Evolutionary conservation across 2,329 filamentous ascomycete species (phyloP), one percentile per base, ranked within the genome.

Genomic region (Colletotrichum liaoningense): DNA sequence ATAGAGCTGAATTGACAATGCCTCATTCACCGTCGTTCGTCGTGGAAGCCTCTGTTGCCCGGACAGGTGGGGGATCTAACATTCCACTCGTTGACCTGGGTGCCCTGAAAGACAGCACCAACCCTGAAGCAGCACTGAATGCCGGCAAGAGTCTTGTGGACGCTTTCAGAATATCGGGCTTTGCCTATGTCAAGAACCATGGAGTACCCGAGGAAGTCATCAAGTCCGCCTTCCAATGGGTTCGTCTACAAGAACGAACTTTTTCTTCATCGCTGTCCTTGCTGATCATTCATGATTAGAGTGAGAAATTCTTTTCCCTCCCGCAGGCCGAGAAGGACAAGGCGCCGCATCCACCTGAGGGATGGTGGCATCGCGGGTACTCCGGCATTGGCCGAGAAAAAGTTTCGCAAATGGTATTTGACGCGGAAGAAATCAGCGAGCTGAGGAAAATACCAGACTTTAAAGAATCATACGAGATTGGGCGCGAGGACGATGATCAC

Each of bases 401-500:
- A 64, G 76, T 83, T 3, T 79, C 79, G 26, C 82, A 80, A 54
- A 78, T 81, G 22, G 79, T 80, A 1, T 81, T 79, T 14, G 81
- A 80, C 62, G 75, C 80, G 35, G 79, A 80, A 30, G 78, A 77
- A 46, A 76, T 78, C 19, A 73, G 73, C 22, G 63, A 76, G 22
- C 67, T 75, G 63, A 77, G 80, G 60, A 77, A 78, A 69, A 77
- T 78, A 12, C 82, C 82, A 5, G 81, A 84, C 71, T 79, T 81
- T 35, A 84, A 84, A 74, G 84, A 86, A 77, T 82, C 82, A 1
- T 81, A 83, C 56, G 84, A 85, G 66, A 80, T 84, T 19, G 84
- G 84, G 4, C n/a, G 81, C 72, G 42, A 79, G 12, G 74, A 77
- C 4, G 80, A 83, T 56, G 74, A 77, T 2, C 76, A 79, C 7